phyloP scores from a whole-genome alignment of 495 filamentous ascomycete genomes.

The Aspergillus asperescens region DNA sequence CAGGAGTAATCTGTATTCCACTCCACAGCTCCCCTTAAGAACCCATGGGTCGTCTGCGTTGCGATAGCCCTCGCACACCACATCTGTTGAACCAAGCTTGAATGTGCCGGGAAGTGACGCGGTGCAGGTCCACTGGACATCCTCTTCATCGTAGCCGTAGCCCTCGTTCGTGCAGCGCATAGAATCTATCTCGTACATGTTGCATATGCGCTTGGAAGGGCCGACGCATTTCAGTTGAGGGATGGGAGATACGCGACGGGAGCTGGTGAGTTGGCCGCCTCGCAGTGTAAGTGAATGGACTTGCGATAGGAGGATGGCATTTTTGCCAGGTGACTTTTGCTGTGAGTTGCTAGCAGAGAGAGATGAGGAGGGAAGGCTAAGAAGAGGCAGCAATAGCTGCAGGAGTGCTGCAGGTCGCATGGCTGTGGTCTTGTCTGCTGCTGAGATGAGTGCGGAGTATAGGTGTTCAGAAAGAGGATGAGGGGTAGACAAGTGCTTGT shows the following conservation, averaged over 20 bases:
- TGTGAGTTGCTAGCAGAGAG: slow-evolving; percentile 21
- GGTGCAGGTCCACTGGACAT: slow-evolving; percentile 85
- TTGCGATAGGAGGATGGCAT: slow-evolving; percentile 67
- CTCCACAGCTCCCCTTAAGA: slow-evolving; percentile 84
- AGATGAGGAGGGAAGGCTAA: slow-evolving; percentile 35
- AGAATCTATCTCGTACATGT: slow-evolving; percentile 64
- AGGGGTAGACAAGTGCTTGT: no score
- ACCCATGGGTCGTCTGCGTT: slow-evolving; percentile 71
- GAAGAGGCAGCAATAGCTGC: slow-evolving; percentile 17
- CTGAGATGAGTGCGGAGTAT: not conserved
- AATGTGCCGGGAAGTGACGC: slow-evolving; percentile 75
- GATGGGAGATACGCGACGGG: slow-evolving; percentile 70
- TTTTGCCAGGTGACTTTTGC: slow-evolving; percentile 42
- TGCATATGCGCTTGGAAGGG: slow-evolving; percentile 48
- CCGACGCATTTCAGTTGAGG: slow-evolving; percentile 83
- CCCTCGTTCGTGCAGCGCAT: slow-evolving; percentile 90
- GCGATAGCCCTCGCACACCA: slow-evolving; percentile 87
- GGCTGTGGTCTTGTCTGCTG: slow-evolving; percentile 1
- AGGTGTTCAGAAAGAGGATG: not conserved
- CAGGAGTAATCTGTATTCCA: slow-evolving; percentile 79
- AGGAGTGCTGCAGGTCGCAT: slow-evolving; percentile 12
- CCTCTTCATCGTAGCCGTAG: slow-evolving; percentile 58
- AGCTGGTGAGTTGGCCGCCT: slow-evolving; percentile 54
- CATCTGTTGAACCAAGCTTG: slow-evolving; percentile 85
- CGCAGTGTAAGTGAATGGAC: slow-evolving; percentile 76